Percentiles rank a stretch among this genome's conserved stretches.
phyloP scores from a whole-genome alignment of 352 stramenopile species.

The Phytophthora aleatoria region DNA sequence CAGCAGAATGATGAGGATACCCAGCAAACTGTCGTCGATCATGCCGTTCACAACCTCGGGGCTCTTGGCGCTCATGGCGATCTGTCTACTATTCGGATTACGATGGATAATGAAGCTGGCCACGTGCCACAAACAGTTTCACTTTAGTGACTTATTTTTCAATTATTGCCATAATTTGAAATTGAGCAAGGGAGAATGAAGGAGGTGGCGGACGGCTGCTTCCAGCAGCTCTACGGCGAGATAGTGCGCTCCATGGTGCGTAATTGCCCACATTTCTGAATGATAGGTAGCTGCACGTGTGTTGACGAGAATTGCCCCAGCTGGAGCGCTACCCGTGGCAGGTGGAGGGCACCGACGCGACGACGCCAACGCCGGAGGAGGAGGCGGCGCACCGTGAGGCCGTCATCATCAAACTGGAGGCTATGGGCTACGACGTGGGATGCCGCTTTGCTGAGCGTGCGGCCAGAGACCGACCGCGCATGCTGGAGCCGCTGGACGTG shows the following conservation, averaged over 20 bases:
- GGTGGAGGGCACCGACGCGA: constrained; percentile 22
- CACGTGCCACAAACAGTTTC: constrained; percentile 20
- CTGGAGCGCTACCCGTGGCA: constrained; percentile 69
- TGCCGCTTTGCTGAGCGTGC: constrained; percentile 82
- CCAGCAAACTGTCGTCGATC: constrained; percentile 73
- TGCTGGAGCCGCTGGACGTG: constrained; percentile 92
- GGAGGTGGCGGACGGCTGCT: constrained; percentile 86
- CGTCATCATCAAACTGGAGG: constrained; percentile 81
- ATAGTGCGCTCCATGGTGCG: constrained; percentile 85
- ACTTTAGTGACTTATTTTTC: constrained; percentile 13
- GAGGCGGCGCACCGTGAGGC: constrained; percentile 63
- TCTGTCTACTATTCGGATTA: constrained; percentile 4
- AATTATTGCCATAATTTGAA: constrained; percentile 4
- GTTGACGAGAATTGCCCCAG: constrained; percentile 31
- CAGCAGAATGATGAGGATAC: constrained; percentile 71
- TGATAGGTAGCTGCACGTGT: not conserved
- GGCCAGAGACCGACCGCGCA: constrained; percentile 75
- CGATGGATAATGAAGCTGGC: constrained; percentile 3
- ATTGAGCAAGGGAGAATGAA: constrained; percentile 50
- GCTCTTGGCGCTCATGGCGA: constrained; percentile 39
- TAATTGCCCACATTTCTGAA: not conserved
- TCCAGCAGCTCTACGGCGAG: constrained; percentile 89
- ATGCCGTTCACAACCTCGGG: constrained; percentile 55
- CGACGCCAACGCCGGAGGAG: constrained; percentile 32
- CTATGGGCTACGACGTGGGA: constrained; percentile 87